Evolutionary conservation across 106 monocot species (phyloP).

Genomic region (Hemerocallis citrina): DNA sequence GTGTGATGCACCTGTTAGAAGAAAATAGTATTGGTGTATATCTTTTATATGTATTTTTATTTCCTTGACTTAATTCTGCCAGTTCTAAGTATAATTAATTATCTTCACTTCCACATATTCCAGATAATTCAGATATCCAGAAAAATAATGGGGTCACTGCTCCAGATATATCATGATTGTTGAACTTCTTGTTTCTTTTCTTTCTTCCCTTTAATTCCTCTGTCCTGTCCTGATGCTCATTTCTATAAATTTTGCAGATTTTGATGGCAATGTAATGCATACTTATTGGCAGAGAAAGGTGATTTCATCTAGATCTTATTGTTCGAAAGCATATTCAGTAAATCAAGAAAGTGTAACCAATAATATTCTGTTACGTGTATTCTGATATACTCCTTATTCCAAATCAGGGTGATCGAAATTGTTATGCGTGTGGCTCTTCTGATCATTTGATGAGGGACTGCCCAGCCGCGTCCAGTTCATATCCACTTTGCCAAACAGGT

Average conservation of each 20-base stretch:
- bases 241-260: slow-evolving; percentile 21
- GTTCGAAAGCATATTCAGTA: not conserved
- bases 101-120: not conserved
- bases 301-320: not conserved
- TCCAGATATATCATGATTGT: slow-evolving; percentile 18
- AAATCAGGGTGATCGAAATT: slow-evolving; percentile 44
- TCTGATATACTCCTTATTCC: not conserved
- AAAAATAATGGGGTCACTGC: slow-evolving; percentile 28
- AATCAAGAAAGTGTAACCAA: not conserved
- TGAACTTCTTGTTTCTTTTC: not conserved
- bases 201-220: not conserved
- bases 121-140: slow-evolving; percentile 26
- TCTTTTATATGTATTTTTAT: not conserved
- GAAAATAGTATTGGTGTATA: too few relatives aligned
- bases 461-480: slow-evolving; percentile 25
- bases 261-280: slow-evolving; percentile 14
- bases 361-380: not conserved
- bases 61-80: too few relatives aligned
- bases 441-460: slow-evolving; percentile 65
- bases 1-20: too few relatives aligned
- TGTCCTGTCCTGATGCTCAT: too few relatives aligned
- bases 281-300: slow-evolving; percentile 36
- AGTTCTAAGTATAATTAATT: slow-evolving; percentile 4
- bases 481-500: slow-evolving; percentile 21
- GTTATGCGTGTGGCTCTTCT: slow-evolving; percentile 65